Percentiles rank a stretch among this genome's conserved stretches.
phyloP scores from a whole-genome alignment of 2,329 filamentous ascomycete species.

The Macroventuria anomochaeta region DNA sequence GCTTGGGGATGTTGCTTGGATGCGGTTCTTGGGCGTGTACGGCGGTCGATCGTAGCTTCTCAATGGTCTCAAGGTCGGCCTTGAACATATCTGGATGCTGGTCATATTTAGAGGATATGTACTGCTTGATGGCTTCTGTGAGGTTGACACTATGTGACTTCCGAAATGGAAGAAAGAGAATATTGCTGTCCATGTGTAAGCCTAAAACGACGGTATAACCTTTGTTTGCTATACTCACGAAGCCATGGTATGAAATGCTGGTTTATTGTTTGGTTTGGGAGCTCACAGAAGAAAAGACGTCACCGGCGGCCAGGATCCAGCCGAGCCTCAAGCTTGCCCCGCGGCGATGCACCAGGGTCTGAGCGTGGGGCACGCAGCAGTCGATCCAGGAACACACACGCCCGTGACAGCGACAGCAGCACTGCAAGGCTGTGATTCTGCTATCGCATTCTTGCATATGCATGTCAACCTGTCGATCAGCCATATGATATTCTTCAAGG shows the following conservation, averaged over 20 bases:
- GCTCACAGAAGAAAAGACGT: slow-evolving; percentile 31
- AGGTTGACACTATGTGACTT: slow-evolving; percentile 81
- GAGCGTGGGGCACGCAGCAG: slow-evolving; percentile 10
- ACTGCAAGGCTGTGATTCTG: neutral
- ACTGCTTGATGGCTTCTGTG: slow-evolving; percentile 83
- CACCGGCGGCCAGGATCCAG: slow-evolving; percentile 25
- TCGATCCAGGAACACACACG: slow-evolving; percentile 6
- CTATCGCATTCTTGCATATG: neutral
- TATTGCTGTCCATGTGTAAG: slow-evolving; percentile 55
- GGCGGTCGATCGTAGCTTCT: slow-evolving; percentile 82
- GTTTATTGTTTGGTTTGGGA: slow-evolving; percentile 24
- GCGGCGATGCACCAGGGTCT: slow-evolving; percentile 3
- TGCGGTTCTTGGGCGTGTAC: slow-evolving; percentile 89
- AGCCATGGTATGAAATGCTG: slow-evolving; percentile 27
- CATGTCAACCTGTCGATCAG: neutral
- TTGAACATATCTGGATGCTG: slow-evolving; percentile 98
- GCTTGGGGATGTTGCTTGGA: slow-evolving; percentile 80
- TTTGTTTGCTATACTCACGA: slow-evolving; percentile 28
- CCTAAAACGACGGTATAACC: neutral
- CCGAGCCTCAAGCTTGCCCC: slow-evolving; percentile 10
- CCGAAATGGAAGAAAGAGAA: slow-evolving; percentile 85
- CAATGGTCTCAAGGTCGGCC: slow-evolving; percentile 85
- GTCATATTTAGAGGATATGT: slow-evolving; percentile 98
- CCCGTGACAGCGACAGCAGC: neutral
- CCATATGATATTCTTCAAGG: no score